Evolutionary conservation across 2,329 filamentous ascomycete species (phyloP).

Genomic region (Trichoderma sp.): DNA sequence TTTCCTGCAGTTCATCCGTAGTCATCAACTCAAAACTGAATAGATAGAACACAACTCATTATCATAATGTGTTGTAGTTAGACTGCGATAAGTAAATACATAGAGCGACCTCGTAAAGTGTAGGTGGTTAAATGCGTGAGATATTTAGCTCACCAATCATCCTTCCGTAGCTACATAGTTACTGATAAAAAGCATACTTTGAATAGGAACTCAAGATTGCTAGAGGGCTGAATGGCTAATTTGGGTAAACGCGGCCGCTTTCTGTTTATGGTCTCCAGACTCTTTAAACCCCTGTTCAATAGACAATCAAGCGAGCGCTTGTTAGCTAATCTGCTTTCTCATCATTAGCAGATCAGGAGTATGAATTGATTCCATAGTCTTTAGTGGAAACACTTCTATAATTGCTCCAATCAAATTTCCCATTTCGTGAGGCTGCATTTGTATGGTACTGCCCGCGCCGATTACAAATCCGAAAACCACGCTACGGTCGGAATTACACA

Average conservation of each 20-base stretch:
- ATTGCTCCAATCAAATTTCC: background rate
- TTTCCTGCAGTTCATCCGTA: background rate
- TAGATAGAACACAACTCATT: background rate
- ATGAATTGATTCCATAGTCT: conserved; percentile 6
- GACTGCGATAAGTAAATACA: background rate
- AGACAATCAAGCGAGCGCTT: background rate
- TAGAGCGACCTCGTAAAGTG: background rate
- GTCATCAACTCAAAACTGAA: background rate
- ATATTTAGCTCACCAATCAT: background rate
- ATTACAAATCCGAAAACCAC: conserved; percentile 6
- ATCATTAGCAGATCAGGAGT: background rate
- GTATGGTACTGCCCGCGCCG: background rate
- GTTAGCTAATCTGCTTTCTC: background rate
- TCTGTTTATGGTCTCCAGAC: background rate
- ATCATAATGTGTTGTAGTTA: background rate
- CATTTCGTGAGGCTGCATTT: background rate
- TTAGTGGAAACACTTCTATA: background rate
- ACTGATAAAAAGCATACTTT: background rate
- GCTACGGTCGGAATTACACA: background rate
- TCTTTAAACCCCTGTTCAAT: background rate
- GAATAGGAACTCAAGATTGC: background rate
- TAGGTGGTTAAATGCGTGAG: background rate
- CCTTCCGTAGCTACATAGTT: background rate
- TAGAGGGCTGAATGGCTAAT: background rate
- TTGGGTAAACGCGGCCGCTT: background rate